Conservation (phyloP, 1,284 basidiomycete genomes). For the Schizopora paradoxa region DNA sequence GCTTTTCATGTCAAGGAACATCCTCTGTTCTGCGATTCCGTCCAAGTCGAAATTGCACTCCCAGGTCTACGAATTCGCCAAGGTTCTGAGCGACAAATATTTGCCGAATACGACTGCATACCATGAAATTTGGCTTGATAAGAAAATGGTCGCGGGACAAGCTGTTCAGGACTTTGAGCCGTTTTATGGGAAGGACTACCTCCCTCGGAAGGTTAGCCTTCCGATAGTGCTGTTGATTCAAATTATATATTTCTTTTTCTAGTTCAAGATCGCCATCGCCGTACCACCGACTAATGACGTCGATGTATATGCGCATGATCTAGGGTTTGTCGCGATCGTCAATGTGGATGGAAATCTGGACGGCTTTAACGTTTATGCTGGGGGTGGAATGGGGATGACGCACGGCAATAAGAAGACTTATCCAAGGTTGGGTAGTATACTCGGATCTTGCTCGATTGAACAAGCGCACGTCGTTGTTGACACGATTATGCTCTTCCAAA, state of each 20-base stretch:
- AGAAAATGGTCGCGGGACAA: conserved; percentile 89
- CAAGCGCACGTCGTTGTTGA: conserved; percentile 87
- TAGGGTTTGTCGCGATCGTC: conserved; percentile 93
- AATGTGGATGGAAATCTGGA: conserved; percentile 66
- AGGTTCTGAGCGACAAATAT: conserved; percentile 80
- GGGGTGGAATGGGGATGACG: conserved; percentile 99
- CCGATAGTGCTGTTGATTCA: conserved; percentile 15
- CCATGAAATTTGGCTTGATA: conserved; percentile 99
- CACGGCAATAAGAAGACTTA: conserved; percentile 99
- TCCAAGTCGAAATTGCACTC: conserved; percentile 80
- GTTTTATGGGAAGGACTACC: conserved; percentile 94
- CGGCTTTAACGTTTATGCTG: conserved; percentile 88
- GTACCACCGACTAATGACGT: conserved; percentile 97
- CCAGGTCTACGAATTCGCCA: conserved; percentile 85
- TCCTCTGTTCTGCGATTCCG: conserved; percentile 91
- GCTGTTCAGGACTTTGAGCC: conserved; percentile 94
- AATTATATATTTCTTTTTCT: conserved; percentile 11
- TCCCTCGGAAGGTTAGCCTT: conserved; percentile 78
- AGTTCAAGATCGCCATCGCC: conserved; percentile 98
- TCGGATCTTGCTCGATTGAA: conserved; percentile 91
- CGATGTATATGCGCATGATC: conserved; percentile 93
- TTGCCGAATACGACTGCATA: conserved; percentile 92
- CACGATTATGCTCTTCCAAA: conserved; percentile 89
- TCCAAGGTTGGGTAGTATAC: conserved; percentile 81
- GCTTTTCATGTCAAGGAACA: conserved; percentile 54